A percentile compares a stretch with the other conserved stretches of the same genome.
Evolutionary conservation across 495 filamentous ascomycete species (phyloP).

Genomic region (Penicillium riverlandense): DNA sequence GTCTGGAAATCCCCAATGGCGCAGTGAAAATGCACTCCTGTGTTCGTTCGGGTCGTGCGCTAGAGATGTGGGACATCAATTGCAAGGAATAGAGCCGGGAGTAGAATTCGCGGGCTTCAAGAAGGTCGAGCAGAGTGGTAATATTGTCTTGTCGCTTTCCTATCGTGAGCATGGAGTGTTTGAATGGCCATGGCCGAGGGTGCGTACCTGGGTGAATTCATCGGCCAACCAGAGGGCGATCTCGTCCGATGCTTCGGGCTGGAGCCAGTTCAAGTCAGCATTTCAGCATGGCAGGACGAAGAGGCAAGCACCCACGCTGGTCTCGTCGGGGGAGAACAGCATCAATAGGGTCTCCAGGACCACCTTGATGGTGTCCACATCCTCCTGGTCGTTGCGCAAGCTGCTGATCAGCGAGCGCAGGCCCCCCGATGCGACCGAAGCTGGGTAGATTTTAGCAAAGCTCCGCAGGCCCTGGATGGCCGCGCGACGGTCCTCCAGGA

Average conservation of each 20-base stretch:
- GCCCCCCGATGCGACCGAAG: conserved; percentile 89
- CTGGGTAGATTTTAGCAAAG: conserved; percentile 93
- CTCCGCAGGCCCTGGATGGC: conserved; percentile 89
- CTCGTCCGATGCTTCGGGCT: conserved; percentile 94
- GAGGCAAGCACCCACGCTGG: conserved; percentile 45
- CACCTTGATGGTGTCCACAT: conserved; percentile 93
- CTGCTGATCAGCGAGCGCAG: conserved; percentile 79
- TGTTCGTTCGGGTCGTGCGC: conserved; percentile 86
- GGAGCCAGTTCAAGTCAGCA: conserved; percentile 19
- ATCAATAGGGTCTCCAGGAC: conserved; percentile 90
- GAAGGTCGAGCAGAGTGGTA: conserved; percentile 77
- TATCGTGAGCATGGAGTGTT: conserved; percentile 35
- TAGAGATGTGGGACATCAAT: conserved; percentile 76
- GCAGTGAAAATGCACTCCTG: conserved; percentile 91
- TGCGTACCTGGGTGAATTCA: conserved; percentile 84
- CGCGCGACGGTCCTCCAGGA: conserved; percentile 88
- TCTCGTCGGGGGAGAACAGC: conserved; percentile 74
- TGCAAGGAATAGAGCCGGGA: conserved; percentile 89
- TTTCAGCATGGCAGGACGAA: not conserved
- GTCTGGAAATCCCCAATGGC: conserved; percentile 76
- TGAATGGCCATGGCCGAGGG: not conserved
- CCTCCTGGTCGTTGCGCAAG: conserved; percentile 80
- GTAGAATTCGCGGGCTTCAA: conserved; percentile 86
- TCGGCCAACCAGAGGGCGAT: conserved; percentile 95
- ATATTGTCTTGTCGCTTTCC: conserved; percentile 88